Evolutionary conservation across 371 early-diverging fungal species (phyloP).

Genomic region (Funneliformis caledonium): DNA sequence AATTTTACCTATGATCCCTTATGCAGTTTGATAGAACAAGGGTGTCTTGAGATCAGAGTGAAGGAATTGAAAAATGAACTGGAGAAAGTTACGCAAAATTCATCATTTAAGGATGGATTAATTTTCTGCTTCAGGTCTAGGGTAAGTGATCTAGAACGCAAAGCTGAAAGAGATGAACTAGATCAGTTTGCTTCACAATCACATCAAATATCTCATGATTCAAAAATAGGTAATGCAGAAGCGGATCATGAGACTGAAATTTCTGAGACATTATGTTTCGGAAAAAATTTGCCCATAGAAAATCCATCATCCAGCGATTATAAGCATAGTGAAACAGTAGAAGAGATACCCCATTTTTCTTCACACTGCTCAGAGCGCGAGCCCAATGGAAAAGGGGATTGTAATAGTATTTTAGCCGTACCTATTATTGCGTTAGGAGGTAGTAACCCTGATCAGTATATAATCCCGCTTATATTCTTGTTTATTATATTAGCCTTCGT

Average conservation of each 20-base stretch:
- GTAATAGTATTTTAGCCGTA: no score
- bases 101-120: constrained; percentile 22
- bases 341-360: not conserved
- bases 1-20: no score
- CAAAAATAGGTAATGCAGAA: not conserved
- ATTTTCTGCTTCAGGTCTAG: constrained; percentile 7
- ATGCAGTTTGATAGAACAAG: not conserved
- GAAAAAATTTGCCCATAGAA: constrained; percentile 20
- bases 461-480: no score
- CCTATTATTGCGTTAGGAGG: no score
- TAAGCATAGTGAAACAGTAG: no score
- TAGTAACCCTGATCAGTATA: no score
- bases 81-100: constrained; percentile 19
- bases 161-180: constrained; percentile 11
- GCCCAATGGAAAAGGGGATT: no score
- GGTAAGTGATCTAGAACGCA: constrained; percentile 14
- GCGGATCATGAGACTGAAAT: constrained; percentile 11
- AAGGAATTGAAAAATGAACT: constrained; percentile 15
- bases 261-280: constrained; percentile 33
- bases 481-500: no score
- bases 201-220: not conserved
- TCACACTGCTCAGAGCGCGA: constrained; percentile 2
- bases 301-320: not conserved
- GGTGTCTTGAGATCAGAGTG: constrained; percentile 6
- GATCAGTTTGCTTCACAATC: not conserved